Evolutionary conservation across 768 basidiomycete genomes (phyloP).

Genomic region (Pleurotus tuoliensis): DNA sequence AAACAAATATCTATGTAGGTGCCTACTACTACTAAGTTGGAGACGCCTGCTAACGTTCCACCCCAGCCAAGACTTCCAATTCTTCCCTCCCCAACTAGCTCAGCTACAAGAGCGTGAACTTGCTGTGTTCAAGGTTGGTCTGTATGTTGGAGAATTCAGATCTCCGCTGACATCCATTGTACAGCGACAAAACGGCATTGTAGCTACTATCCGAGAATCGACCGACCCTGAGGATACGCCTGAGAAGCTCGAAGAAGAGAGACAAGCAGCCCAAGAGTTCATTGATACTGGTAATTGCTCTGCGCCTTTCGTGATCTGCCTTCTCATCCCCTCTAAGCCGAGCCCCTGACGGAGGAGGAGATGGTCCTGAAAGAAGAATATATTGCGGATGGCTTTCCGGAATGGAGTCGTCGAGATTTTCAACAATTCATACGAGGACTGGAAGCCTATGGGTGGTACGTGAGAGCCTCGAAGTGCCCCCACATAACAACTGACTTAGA

Average conservation of each 20-base stretch:
- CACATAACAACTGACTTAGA: not conserved
- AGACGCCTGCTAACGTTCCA: not conserved
- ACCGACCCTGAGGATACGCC: constrained; percentile 71
- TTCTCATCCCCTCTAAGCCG: constrained; percentile 45
- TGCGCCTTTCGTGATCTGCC: not conserved
- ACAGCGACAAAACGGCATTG: constrained; percentile 64
- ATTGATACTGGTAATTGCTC: constrained; percentile 71
- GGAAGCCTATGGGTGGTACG: constrained; percentile 81
- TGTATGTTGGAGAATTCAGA: not conserved
- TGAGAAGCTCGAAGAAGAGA: constrained; percentile 83
- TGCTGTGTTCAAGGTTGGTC: constrained; percentile 67
- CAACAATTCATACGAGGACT: constrained; percentile 69
- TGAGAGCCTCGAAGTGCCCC: not conserved
- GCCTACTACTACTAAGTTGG: not conserved
- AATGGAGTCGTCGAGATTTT: constrained; percentile 93
- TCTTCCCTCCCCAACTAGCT: constrained; percentile 80
- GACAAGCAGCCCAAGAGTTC: constrained; percentile 71
- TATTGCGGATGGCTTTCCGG: constrained; percentile 74
- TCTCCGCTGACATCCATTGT: not conserved
- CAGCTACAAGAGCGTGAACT: constrained; percentile 86
- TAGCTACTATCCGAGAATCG: constrained; percentile 60
- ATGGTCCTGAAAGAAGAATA: constrained; percentile 75
- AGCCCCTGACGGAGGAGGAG: constrained; percentile 89
- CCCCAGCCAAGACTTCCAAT: constrained; percentile 90
- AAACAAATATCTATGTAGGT: constrained; percentile 80